Conservation (phyloP, 768 basidiomycete species). For the Suillus bovinus region DNA sequence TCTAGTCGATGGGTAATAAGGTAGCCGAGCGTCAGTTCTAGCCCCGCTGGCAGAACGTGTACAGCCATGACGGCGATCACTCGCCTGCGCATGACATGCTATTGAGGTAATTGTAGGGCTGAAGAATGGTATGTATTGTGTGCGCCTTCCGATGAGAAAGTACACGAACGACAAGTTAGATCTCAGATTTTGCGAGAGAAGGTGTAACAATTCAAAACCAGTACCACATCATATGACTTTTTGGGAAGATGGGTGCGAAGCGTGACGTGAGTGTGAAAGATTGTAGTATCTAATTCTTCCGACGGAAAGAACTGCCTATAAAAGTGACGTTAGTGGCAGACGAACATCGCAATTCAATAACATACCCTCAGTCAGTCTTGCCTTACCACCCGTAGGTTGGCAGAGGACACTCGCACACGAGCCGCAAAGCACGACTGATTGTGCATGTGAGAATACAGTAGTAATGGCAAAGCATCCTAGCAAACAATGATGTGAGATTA, state of each 20-base stretch:
- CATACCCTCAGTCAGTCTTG: conserved; percentile 95
- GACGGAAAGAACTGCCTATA: conserved; percentile 94
- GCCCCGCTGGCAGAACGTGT: not conserved
- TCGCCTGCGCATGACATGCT: not conserved
- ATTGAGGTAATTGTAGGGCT: not conserved
- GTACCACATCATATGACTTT: not conserved
- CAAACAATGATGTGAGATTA: conserved; percentile 1
- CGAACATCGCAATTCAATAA: conserved; percentile 1
- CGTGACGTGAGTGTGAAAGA: not conserved
- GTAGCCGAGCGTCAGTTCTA: not conserved
- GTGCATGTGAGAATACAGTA: conserved; percentile 99
- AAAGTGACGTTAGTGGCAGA: conserved; percentile 14
- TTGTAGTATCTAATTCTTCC: conserved; percentile 22
- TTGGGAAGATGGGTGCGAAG: not conserved
- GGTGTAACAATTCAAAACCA: conserved; percentile 69
- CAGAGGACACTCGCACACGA: conserved; percentile 94
- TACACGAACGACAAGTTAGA: conserved; percentile 2
- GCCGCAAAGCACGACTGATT: conserved; percentile 93
- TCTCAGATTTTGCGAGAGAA: conserved; percentile 47
- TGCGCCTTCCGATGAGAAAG: not conserved
- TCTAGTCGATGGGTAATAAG: too few relatives aligned
- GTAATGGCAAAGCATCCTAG: conserved; percentile 92
- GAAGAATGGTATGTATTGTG: not conserved
- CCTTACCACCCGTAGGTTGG: conserved; percentile 98
- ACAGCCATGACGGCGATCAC: not conserved